A percentile compares a stretch with the other conserved stretches of the same genome.
Conservation (phyloP, 2,329 filamentous ascomycete species). For the Myriosclerotinia scirpicola region DNA sequence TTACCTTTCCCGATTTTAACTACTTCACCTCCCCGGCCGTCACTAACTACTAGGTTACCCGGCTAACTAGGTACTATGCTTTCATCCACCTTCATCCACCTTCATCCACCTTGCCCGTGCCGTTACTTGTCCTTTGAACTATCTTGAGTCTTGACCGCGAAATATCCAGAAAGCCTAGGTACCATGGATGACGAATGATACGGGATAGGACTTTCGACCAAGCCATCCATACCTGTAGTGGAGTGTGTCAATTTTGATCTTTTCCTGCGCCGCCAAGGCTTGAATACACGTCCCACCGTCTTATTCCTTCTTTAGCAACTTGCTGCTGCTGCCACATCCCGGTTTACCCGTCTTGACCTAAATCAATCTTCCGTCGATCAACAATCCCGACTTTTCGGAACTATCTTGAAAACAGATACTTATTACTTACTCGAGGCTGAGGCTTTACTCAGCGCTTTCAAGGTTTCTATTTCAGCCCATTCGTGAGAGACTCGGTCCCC, state of each 20-base stretch:
- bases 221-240: background rate
- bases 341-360: conserved; percentile 21
- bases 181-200: background rate
- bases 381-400: conserved; percentile 23
- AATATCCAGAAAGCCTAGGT: conserved; percentile 10
- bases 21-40: background rate
- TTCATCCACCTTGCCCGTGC: background rate
- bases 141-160: background rate
- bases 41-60: conserved; percentile 1
- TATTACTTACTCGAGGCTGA: conserved; percentile 24
- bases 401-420: conserved; percentile 16
- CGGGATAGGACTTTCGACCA: conserved; percentile 1
- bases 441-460: conserved; percentile 24
- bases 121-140: background rate
- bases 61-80: background rate
- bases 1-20: background rate
- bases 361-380: conserved; percentile 24
- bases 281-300: conserved; percentile 20
- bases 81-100: no score
- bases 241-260: conserved; percentile 1
- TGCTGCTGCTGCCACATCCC: conserved; percentile 13
- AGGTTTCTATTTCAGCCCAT: conserved; percentile 25
- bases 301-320: conserved; percentile 23
- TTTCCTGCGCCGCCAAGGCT: conserved; percentile 19
- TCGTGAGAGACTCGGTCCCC: conserved; percentile 15